Percentiles rank a stretch among this genome's conserved stretches.
Evolutionary conservation across 1,284 basidiomycete genomes (phyloP).

Genomic region (Cutaneotrichosporon sp.): DNA sequence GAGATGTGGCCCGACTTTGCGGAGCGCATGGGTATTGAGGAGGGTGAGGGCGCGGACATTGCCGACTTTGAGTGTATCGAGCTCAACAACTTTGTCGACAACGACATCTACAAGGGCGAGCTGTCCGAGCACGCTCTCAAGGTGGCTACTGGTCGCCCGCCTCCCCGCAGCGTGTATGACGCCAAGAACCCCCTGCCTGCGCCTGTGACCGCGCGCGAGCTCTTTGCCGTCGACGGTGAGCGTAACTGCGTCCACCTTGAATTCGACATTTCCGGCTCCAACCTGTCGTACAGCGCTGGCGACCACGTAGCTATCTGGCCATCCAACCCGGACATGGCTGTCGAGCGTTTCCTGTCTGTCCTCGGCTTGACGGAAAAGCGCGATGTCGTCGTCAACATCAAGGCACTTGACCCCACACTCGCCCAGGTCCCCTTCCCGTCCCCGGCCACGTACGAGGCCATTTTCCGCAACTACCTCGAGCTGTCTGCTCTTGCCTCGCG

Average conservation of each 20-base stretch:
- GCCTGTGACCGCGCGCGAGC: conserved; percentile 73
- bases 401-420: conserved; percentile 90
- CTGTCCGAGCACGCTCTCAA: conserved; percentile 76
- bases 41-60: conserved; percentile 88
- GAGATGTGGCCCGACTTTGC: conserved; percentile 89
- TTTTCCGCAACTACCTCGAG: conserved; percentile 94
- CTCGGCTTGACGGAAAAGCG: conserved; percentile 71
- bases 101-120: conserved; percentile 89
- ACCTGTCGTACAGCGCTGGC: conserved; percentile 94
- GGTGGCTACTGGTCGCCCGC: conserved; percentile 51
- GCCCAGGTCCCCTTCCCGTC: conserved; percentile 99
- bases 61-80: conserved; percentile 92
- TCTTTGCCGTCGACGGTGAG: conserved; percentile 68
- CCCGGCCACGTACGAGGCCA: conserved; percentile 88
- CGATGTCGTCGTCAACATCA: conserved; percentile 78
- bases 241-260: conserved; percentile 94
- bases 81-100: conserved; percentile 59
- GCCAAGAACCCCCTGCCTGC: conserved; percentile 95
- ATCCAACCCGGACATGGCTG: conserved; percentile 84
- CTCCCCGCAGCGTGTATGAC: conserved; percentile 53
- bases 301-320: conserved; percentile 98
- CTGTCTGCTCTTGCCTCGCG: conserved; percentile 88
- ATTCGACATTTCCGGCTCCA: conserved; percentile 87
- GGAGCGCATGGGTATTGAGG: conserved; percentile 74
- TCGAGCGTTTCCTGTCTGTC: conserved; percentile 76